Evolutionary conservation across 2,329 filamentous ascomycete species (phyloP).

Genomic region (Fusarium gaditjirri): DNA sequence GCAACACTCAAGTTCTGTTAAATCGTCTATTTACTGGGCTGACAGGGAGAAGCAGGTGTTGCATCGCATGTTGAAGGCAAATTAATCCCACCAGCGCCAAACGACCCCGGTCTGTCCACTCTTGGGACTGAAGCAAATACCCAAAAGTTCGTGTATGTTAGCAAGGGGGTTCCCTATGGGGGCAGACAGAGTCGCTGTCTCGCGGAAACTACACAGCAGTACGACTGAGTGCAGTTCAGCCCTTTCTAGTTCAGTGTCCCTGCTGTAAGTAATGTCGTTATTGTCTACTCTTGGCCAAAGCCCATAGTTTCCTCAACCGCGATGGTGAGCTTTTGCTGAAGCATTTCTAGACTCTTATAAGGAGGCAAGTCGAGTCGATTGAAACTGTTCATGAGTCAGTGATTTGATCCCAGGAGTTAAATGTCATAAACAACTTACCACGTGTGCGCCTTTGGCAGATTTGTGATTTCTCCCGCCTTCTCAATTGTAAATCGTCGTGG

Average conservation of each 20-base stretch:
- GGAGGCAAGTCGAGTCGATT: constrained; percentile 95
- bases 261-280: constrained; percentile 30
- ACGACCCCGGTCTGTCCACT: constrained; percentile 46
- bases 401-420: neutral
- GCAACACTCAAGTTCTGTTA: constrained; percentile 15
- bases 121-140: constrained; percentile 48
- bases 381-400: constrained; percentile 70
- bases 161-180: constrained; percentile 25
- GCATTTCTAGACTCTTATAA: constrained; percentile 87
- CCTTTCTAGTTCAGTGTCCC: constrained; percentile 24
- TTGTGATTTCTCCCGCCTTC: constrained; percentile 90
- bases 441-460: constrained; percentile 96
- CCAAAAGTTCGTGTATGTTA: constrained; percentile 43
- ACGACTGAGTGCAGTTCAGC: constrained; percentile 15
- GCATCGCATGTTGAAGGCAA: constrained; percentile 42
- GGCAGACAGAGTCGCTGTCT: constrained; percentile 28
- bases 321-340: constrained; percentile 92
- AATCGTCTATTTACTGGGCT: constrained; percentile 22
- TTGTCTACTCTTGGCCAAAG: constrained; percentile 90
- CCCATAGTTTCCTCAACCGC: constrained; percentile 99
- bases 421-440: constrained; percentile 72
- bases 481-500: constrained; percentile 97
- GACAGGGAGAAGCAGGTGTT: constrained; percentile 31
- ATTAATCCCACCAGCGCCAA: constrained; percentile 48
- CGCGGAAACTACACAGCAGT: constrained; percentile 32